Evolutionary conservation across 805 yeast species (phyloP).

Genomic region (Scheffersomyces lignosus): DNA sequence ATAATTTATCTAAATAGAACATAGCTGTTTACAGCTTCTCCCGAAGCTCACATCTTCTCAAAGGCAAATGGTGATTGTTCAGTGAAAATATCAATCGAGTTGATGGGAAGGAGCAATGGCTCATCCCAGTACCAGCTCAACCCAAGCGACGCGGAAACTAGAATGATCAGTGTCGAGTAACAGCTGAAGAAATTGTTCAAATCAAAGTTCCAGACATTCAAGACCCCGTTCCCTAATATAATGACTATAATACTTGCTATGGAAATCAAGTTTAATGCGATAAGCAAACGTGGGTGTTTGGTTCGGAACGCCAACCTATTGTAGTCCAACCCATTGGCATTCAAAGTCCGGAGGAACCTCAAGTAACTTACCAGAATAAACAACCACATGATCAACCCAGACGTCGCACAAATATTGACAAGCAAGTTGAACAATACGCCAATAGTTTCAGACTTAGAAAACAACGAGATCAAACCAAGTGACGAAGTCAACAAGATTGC

Average conservation of each 20-base stretch:
- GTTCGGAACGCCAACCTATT: conserved; percentile 3
- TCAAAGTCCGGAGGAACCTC: conserved; percentile 9
- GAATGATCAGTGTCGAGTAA: conserved; percentile 1
- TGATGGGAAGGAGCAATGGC: conserved; percentile 1
- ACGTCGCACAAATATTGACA: conserved; percentile 22
- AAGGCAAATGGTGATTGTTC: conserved; percentile 4
- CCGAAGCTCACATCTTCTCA: background rate
- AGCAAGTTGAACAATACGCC: conserved; percentile 15
- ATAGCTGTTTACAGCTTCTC: too few species aligned
- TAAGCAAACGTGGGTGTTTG: conserved; percentile 10
- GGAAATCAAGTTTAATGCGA: conserved; percentile 12
- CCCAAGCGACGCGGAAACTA: background rate
- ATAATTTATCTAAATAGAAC: too few species aligned
- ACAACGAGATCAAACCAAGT: conserved; percentile 19
- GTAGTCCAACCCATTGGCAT: background rate
- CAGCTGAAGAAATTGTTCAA: conserved; percentile 10
- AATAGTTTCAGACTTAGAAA: conserved; percentile 16
- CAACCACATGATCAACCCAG: conserved; percentile 30
- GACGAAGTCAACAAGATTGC: conserved; percentile 19
- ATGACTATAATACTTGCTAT: conserved; percentile 14
- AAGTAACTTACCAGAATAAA: conserved; percentile 18
- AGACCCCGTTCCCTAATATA: conserved; percentile 15
- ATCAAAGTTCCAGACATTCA: conserved; percentile 15
- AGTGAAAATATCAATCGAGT: background rate
- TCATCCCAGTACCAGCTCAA: conserved; percentile 4